Evolutionary conservation across 1,284 basidiomycete genomes (phyloP), one percentile per base, ranked within the genome.

Genomic region (Naganishia sp.): DNA sequence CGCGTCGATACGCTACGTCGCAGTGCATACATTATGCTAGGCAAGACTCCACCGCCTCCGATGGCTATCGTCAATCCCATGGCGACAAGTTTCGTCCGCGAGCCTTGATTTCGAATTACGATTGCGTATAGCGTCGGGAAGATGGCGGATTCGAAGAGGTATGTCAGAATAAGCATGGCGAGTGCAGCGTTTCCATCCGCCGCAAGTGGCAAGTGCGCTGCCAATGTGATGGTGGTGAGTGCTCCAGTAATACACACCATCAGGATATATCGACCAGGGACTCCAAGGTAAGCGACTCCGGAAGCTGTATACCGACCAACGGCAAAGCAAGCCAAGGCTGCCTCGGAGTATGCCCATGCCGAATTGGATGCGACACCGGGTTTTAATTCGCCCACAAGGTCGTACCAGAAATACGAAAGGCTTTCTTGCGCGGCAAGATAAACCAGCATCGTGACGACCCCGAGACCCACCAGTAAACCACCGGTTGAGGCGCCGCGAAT

Each of bases 121-220:
- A 76, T 77, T 28, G 78, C 77, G 71, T 75, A 79, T 6, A 80
- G 31, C 0, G 74, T 72, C 6, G 78, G 78, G 70, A 80, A 79
- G 31, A 78, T 75, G 31, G 77, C 71, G 4, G 73, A 70, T 68
- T 80, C 75, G 68, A 78, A 79, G 66, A 78, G 75, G 49, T 72
- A 68, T 58, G 72, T 60, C 3, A 80, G 70, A 32, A 78, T 70
- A 28, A 77, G 70, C 39, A 69, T 65, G 10, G 64, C 70, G 31
- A 69, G 28, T 6, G 56, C 56, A 7, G 47, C 63, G n/a, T 41
- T 46, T 0, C 50, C 62, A 23, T 56, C 42, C 18, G 50, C 25
- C 6, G 18, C 56, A 0, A 49, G 50, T 0, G 72, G 70, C 0
- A 79, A 68, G 5, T 74, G 62, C 11, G 74, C 70, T 0, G 72